Conservation (phyloP, 306 rosid species). For the Bauhinia variegata region DNA sequence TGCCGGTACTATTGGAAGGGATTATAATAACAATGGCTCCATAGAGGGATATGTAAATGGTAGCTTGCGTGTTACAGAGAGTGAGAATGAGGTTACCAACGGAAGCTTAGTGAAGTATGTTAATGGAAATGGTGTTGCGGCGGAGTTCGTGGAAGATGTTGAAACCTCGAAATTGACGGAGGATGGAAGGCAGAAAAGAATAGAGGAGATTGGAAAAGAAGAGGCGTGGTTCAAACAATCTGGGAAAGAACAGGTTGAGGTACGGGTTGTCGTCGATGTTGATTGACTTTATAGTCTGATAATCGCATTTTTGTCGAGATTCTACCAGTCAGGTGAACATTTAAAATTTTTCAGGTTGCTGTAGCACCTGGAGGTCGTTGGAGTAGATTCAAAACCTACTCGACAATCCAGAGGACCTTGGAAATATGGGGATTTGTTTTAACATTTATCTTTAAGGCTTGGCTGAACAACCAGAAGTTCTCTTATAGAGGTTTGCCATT, state of each 20-base stretch:
- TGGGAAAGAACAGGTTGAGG: constrained; percentile 57
- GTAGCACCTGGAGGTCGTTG: constrained; percentile 97
- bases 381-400: constrained; percentile 95
- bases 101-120: constrained; percentile 73
- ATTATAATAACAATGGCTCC: constrained; percentile 44
- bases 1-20: constrained; percentile 37
- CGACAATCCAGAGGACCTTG: constrained; percentile 91
- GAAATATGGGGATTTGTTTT: constrained; percentile 99
- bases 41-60: constrained; percentile 53
- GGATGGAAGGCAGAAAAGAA: constrained; percentile 84
- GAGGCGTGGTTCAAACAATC: constrained; percentile 86
- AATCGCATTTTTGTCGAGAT: constrained; percentile 19
- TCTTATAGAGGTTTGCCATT: constrained; percentile 67
- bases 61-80: constrained; percentile 44
- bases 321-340: constrained; percentile 21
- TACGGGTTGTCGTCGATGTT: constrained; percentile 41
- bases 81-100: constrained; percentile 44
- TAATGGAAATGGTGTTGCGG: constrained; percentile 70
- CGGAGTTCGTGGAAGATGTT: constrained; percentile 45
- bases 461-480: constrained; percentile 79
- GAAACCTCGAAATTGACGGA: constrained; percentile 50
- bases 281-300: constrained; percentile 12
- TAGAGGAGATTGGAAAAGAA: constrained; percentile 96
- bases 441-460: constrained; percentile 71
- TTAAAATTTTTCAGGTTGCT: constrained; percentile 68